Evolutionary conservation across 1,284 basidiomycete genomes (phyloP), one percentile per base, ranked within the genome.

Genomic region (Bjerkandera adusta): DNA sequence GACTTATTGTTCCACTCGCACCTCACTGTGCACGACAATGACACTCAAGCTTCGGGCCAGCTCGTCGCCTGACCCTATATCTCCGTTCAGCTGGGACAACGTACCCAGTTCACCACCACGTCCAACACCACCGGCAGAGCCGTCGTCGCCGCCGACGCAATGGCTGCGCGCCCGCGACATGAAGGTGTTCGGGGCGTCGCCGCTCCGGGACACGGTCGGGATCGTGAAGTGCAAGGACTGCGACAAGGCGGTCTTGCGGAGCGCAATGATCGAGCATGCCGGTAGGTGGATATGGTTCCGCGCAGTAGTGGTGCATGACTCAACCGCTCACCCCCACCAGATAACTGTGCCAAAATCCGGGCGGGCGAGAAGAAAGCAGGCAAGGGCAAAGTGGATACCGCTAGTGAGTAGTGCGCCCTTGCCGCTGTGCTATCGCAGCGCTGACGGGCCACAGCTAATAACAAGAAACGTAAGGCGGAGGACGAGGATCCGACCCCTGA

Each of bases 161-260:
- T 90, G 89, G 80, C 80, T 93, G 12, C 80, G 86, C 22, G 87
- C 87, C 6, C 79, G 78, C 51, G 89, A 92, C 61, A 93, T 93
- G 91, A 87, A 86, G 71, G 75, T 89, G 50, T 94, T 88, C 65
- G 91, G 90, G 27, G 75, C 82, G 3, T 74, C 83, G 49, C 89
- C 91, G 12, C 73, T 92, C 41, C 73, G 57, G 32, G 72, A 75
- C 18, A 72, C 88, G 45, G 77, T 88, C 36, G 89, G 86, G 18
- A 65, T 93, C 16, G 79, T 89, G 38, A 81, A 77, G 50, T 96
- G 92, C 66, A 77, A 69, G 40, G 83, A 90, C 22, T 96, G 92
- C 63, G 72, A 69, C 34, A 92, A 91, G 62, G 83, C 85, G 1
- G 69, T 92, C 7, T 71, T 93, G 27, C 77, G 83, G 46, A 90